Evolutionary conservation across 1,284 basidiomycete genomes (phyloP), one percentile per base, ranked within the genome.

Genomic region (Austroboletus niveus): DNA sequence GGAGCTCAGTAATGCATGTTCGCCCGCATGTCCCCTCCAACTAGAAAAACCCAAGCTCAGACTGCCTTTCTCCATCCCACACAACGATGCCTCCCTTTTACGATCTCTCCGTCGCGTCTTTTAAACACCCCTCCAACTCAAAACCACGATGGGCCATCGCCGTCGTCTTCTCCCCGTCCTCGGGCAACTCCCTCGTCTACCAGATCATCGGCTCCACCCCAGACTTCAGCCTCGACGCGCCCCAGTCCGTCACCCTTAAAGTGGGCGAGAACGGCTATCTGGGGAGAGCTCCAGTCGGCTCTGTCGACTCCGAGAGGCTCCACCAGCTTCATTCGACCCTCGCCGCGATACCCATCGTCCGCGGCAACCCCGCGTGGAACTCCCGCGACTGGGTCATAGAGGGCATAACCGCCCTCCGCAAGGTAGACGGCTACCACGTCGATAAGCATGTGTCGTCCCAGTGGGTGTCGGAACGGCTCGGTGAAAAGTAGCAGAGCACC

Each of bases 331-430:
- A 70, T 8, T 40, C 55, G 38, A 57, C 68, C 3, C 65, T 68
- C 45, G 57, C 64, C 20, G 49, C 57, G 5, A 58, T 62, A 49
- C 64, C 56, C 9, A 31, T 68, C 51, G 43, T 60, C n/a, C 62
- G 45, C 34, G 69, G 64, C 40, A 57, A 69, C 46, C 43, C 66
- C 5, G 52, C 57, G 15, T 70, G 65, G 69, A 56, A 48, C 46
- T 64, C 63, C 32, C 68, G 54, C 45, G 57, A 55, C 10, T 68
- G 65, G 65, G 65, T 60, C 51, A 64, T 68, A 58, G 69, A 69
- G 31, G 69, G 64, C 41, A 45, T 69, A 54, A 44, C 40, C 3
- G 65, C 64, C 17, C 47, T 68, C 38, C 60, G 62, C 36, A 64
- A 55, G 49, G 34, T 55, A 30, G 66, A 70, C 12, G 68, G 64